Evolutionary conservation across 2,329 filamentous ascomycete species (phyloP).

Genomic region (Aspergillus sp.): DNA sequence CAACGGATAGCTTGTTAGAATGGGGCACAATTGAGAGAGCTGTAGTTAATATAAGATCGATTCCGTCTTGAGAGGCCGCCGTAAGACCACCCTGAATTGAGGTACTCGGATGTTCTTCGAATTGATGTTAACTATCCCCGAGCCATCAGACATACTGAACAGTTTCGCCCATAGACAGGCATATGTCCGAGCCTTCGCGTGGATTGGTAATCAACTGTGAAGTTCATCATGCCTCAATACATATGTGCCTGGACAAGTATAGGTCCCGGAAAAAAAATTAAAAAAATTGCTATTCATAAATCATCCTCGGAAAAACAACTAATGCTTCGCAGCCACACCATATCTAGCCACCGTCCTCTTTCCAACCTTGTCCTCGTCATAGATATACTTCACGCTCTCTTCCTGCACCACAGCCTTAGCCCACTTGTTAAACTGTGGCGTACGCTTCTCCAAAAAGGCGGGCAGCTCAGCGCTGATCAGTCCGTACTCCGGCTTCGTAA

Average conservation of each 20-base stretch:
- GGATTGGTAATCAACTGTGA: neutral
- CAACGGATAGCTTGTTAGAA: slow-evolving; percentile 38
- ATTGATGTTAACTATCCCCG: too few relatives aligned
- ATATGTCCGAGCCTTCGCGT: too few relatives aligned
- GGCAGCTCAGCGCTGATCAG: slow-evolving; percentile 48
- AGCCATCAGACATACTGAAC: too few relatives aligned
- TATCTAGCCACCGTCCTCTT: neutral
- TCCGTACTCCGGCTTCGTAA: slow-evolving; percentile 53
- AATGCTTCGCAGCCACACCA: neutral
- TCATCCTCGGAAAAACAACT: neutral
- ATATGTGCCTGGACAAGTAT: too few relatives aligned
- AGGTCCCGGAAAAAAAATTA: too few relatives aligned
- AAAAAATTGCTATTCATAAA: neutral
- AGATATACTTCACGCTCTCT: slow-evolving; percentile 65
- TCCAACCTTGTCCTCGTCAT: slow-evolving; percentile 39
- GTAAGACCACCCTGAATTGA: too few relatives aligned
- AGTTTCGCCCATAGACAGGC: too few relatives aligned
- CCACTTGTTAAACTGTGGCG: slow-evolving; percentile 70
- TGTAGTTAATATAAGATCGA: neutral
- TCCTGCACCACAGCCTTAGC: slow-evolving; percentile 57
- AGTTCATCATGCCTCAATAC: too few relatives aligned
- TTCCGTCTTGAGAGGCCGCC: too few relatives aligned
- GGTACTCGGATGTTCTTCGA: too few relatives aligned
- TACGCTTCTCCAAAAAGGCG: slow-evolving; percentile 44
- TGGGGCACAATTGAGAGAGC: neutral